A percentile compares a stretch with the other conserved stretches of the same genome.
Evolutionary conservation across 208 protist genomes (phyloP).

Genomic region (Leishmania guyanensis): DNA sequence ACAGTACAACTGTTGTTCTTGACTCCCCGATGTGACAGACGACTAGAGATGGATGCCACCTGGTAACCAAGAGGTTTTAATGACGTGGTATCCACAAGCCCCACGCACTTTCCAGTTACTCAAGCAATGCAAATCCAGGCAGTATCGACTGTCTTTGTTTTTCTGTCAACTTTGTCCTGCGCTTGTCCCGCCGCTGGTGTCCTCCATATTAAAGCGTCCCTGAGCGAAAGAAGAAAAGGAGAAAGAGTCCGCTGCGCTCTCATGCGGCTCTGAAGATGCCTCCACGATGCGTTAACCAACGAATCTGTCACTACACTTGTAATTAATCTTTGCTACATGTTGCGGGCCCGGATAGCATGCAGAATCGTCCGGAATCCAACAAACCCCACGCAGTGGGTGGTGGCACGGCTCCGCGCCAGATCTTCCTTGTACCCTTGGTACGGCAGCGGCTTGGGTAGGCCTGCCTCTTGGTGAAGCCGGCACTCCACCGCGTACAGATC

Average conservation of each 20-base stretch:
- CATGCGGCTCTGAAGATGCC: not conserved
- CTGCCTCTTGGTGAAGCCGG: conserved; percentile 77
- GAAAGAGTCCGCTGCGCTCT: not conserved
- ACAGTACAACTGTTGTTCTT: conserved; percentile 1
- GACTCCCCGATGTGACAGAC: not conserved
- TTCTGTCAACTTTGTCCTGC: not conserved
- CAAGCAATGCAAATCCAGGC: not conserved
- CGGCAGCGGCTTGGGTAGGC: conserved; percentile 66
- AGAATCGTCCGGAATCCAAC: conserved; percentile 67
- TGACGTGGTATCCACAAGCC: not conserved
- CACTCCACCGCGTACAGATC: conserved; percentile 86
- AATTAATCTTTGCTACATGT: conserved; percentile 22
- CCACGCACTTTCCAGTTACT: not conserved
- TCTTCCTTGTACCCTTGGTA: conserved; percentile 58
- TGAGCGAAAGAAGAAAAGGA: not conserved
- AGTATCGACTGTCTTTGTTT: not conserved
- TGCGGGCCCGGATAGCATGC: conserved; percentile 38
- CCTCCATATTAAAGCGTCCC: not conserved
- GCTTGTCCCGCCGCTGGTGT: not conserved
- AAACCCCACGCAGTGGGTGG: conserved; percentile 69
- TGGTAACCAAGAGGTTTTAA: too few species aligned
- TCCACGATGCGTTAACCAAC: not conserved
- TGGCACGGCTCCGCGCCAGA: conserved; percentile 22
- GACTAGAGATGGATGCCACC: not conserved
- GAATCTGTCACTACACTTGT: not conserved